Percentiles rank a stretch among this genome's conserved stretches.
These are phyloP conservation scores for Trichoderma afroharzianum DNA, from an alignment of 2,329 filamentous ascomycete genomes.

Conservation along the genomic window DNA sequence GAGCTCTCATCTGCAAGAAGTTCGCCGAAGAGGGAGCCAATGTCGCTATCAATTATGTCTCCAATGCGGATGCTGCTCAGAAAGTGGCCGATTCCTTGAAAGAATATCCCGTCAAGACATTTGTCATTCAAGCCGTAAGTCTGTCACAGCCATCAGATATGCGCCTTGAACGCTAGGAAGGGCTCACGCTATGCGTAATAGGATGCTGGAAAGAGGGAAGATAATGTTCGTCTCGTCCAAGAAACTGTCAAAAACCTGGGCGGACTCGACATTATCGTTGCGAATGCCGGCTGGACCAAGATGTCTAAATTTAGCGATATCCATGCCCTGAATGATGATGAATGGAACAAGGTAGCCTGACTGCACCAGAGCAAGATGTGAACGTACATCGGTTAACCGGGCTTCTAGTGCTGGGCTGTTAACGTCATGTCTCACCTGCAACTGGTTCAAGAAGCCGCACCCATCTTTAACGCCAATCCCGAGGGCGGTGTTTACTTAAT, in stretches of 20 bases:
- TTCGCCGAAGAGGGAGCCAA: slow-evolving; percentile 13
- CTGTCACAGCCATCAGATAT: background rate
- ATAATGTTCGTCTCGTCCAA: slow-evolving; percentile 6
- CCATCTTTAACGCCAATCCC: slow-evolving; percentile 12
- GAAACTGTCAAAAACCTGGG: slow-evolving; percentile 8
- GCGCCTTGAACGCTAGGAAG: background rate
- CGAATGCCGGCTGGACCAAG: slow-evolving; percentile 16
- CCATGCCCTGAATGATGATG: slow-evolving; percentile 1
- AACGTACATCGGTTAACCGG: background rate
- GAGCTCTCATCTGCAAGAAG: slow-evolving; percentile 5
- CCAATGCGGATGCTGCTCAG: background rate
- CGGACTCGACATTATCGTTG: slow-evolving; percentile 2
- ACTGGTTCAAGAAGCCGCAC: slow-evolving; percentile 9
- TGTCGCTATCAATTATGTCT: slow-evolving; percentile 7
- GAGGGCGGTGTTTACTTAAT: slow-evolving; percentile 9
- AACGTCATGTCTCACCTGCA: slow-evolving; percentile 15
- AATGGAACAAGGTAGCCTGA: slow-evolving; percentile 12
- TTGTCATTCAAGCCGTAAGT: background rate
- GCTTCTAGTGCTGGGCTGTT: background rate
- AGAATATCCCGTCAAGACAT: background rate
- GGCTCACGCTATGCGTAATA: background rate
- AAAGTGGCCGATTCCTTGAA: background rate
- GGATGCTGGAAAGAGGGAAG: slow-evolving; percentile 10
- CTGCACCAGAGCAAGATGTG: background rate
- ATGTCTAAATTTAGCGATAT: background rate